Base-by-base conservation (phyloP, 768 basidiomycete species). In the Phylloporus scabripes region DNA sequence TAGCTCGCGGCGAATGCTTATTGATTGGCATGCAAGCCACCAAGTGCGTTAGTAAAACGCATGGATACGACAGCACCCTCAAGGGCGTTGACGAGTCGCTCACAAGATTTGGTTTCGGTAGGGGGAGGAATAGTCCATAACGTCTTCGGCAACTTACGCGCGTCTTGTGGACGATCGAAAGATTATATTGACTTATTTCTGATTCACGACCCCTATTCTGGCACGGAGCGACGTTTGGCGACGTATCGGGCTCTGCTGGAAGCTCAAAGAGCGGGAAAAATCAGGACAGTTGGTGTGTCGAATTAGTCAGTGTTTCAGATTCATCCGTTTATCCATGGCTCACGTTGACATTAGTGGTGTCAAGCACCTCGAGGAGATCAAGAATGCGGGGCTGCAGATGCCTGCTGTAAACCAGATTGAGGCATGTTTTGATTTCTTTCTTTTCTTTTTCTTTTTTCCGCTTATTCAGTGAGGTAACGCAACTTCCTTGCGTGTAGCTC, bases 371-470 rank as follows among this genome's bases (percentile, higher is more conserved):
- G 80, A 90, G 56, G 87, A 92, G 65, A 83, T 92, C 45, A 73
- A 68, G 49, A 66, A 68, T 8, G 81, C 79, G 0, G 84, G 85
- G 3, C 71, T 79, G 39, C 79, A 80, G 50, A 68, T 75, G 56
- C 90, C 90, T 12, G 67, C 81, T 5, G 82, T 92, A 43, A 91
- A 92, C 60, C 90, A 92, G 63, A 78, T 92, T 49, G 88, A 92
- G 77, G 88, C 81, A 59, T 29, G 70, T 56, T 23, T 24, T 17
- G 10, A 26, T 31, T 9, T 42, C 24, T 42, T 50, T 26, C 41
- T 43, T 1, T 41, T 17, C 9, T 23, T 9, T 41, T 36, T 37
- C 18, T 17, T n/a, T 23, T 9, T 41, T 36, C 20, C 18, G 24
- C 21, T 21, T 17, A 11, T 42, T 32, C 36, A 31, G 42, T 42